Evolutionary conservation across 2,329 filamentous ascomycete genomes (phyloP), one percentile per base, ranked within the genome.

Genomic region (Penicillium sp.): DNA sequence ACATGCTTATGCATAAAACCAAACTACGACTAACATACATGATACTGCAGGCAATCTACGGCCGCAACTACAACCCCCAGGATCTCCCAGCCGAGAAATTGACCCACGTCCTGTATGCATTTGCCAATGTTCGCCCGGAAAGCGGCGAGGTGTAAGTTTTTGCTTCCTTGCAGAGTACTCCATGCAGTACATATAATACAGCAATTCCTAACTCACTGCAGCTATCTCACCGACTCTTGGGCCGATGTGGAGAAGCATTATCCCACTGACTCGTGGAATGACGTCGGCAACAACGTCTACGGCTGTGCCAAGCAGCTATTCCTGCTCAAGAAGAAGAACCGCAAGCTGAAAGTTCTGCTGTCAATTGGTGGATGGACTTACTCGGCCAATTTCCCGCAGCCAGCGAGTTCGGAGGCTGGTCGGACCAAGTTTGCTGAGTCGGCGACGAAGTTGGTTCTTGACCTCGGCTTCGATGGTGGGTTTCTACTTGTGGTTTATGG

Each of bases 91-190:
- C 80, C 3, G 81, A 90, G 47, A 86, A 89, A 47, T 80, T 96
- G 34, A 97, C 91, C 0, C 92, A 99, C 65, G 73, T 97, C 4
- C 82, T 96, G n/a, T 96, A 96, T 63, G 80, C 91, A 13, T 97
- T 97, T 71, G 92, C 89, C 64, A 95, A 96, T 67, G 81, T 95
- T 50, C 80, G 82, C 3, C 79, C 84, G 2, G 88, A 93, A 19
- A 53, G 36, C 2, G 92, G 92, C 40, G 89, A 95, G 70, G 89
- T 95, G 70, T 87, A 78, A 31, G 52, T 19, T 19, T 10, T 11
- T 4, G 6, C 13, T 19, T 8, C 31, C 22, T 39, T 49, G 11
- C 22, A 25, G 16, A 22, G 14, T 18, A 6, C n/a, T n/a, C n/a
- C n/a, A n/a, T n/a, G n/a, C 13, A 19, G 14, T 25, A 25, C 12